These are phyloP conservation scores for Cryptosporidium baileyi DNA, from an alignment of 169 alveolate genomes.

Conservation along the genomic window DNA sequence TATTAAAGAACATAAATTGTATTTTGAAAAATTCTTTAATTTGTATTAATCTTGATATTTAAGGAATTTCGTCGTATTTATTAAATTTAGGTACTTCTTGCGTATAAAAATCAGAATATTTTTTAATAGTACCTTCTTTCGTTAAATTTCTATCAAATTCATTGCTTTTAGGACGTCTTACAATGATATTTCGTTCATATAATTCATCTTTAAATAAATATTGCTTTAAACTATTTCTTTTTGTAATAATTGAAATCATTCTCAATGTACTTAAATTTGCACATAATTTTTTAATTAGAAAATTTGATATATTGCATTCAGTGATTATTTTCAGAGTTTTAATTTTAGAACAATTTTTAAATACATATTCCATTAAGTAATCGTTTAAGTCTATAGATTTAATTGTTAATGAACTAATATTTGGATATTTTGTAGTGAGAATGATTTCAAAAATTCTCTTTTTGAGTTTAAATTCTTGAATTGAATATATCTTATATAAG, in stretches of 20 bases:
- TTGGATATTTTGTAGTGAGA: not conserved
- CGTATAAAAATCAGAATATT: slow-evolving; percentile 10
- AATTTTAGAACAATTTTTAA: not conserved
- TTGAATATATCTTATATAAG: too few species aligned
- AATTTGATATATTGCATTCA: not conserved
- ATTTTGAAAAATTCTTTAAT: too few species aligned
- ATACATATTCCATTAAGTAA: not conserved
- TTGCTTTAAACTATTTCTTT: not conserved
- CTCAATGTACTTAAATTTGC: not conserved
- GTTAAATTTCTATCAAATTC: not conserved
- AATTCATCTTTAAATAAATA: not conserved
- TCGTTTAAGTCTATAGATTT: not conserved
- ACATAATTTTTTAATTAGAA: not conserved
- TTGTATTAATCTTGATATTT: too few species aligned
- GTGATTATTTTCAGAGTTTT: not conserved
- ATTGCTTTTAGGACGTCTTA: not conserved
- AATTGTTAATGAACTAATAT: not conserved
- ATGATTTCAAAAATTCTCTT: not conserved
- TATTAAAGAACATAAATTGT: not conserved
- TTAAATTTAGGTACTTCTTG: not conserved
- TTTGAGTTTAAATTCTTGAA: too few species aligned
- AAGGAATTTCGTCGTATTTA: not conserved
- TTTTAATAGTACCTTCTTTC: not conserved
- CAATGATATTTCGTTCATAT: not conserved
- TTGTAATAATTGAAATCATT: not conserved